phyloP scores from a whole-genome alignment of 257 asterid species.

The Solanum gracilifrons region DNA sequence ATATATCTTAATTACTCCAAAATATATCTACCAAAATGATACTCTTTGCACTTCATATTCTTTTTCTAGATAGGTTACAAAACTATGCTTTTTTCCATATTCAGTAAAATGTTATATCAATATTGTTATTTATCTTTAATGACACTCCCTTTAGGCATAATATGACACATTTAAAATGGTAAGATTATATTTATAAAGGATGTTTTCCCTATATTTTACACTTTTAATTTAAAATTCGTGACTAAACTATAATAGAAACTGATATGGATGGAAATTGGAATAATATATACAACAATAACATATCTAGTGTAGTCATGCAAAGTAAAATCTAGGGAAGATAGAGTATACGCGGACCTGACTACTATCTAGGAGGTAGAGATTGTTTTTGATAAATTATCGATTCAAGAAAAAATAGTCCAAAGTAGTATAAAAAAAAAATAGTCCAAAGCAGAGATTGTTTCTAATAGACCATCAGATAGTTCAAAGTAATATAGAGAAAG shows the following conservation, averaged over 20 bases:
- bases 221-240: not conserved
- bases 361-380: not conserved
- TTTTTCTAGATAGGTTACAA: not conserved
- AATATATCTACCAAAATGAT: not conserved
- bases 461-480: no score
- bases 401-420: not conserved
- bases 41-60: not conserved
- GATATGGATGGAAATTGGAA: not conserved
- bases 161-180: not conserved
- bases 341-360: not conserved
- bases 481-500: no score
- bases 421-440: no score
- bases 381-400: accelerated
- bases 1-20: not conserved
- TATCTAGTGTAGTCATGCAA: accelerated
- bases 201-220: not conserved
- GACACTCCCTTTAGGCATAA: not conserved
- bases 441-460: no score
- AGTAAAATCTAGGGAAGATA: no score
- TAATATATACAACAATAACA: not conserved
- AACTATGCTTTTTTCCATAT: not conserved
- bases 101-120: not conserved
- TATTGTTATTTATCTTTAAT: not conserved
- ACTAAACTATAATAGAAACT: not conserved
- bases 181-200: not conserved